Evolutionary conservation across 345 rosid species (phyloP), one percentile per base, ranked within the genome.

Genomic region (Alliaria petiolata): DNA sequence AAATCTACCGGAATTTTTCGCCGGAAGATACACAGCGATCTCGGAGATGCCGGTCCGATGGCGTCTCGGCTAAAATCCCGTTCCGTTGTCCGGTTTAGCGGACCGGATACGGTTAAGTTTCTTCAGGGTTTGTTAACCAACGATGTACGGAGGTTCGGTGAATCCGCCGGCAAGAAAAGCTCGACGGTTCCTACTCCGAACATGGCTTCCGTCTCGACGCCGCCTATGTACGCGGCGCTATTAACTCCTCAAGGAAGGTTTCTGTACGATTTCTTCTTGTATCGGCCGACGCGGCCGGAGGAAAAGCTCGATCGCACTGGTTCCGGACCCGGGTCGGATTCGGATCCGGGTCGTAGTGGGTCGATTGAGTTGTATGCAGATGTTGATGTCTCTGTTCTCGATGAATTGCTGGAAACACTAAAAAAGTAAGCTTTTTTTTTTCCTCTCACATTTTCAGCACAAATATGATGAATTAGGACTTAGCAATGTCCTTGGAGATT

Each of bases 191-290:
- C 91, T 5, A 83, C 92, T 0, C 92, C 87, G 1, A 95, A 89
- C 60, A 30, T 83, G 62, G 57, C 90, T 28, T 5, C 78, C 45
- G 81, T 75, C 49, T 46, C 83, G 1, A 83, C 57, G 11, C 81
- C 91, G 43, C 96, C 98, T 13, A 75, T 92, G 79, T 92, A 88
- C 76, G 92, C 97, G 1, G 97, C 96, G 33, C 51, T 91, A 39
- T 78, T 89, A 83, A 91, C 86, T 15, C 91, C 97, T 60, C 96
- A 91, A 50, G 97, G 99, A 12, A 84, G 91, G 85, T 89, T 95
- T 69, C 46, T 89, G 60, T 88, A 85, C 72, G 99, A 91, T 79
- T 84, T 91, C 31, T 88, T 89, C 80, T 71, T 95, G 68, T 89
- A 91, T 77, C 78, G 82, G 34, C 81, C 84, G 35, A 65, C 91